Base-by-base conservation (phyloP, 2,329 filamentous ascomycete species). In the Talaromyces atroroseus region DNA sequence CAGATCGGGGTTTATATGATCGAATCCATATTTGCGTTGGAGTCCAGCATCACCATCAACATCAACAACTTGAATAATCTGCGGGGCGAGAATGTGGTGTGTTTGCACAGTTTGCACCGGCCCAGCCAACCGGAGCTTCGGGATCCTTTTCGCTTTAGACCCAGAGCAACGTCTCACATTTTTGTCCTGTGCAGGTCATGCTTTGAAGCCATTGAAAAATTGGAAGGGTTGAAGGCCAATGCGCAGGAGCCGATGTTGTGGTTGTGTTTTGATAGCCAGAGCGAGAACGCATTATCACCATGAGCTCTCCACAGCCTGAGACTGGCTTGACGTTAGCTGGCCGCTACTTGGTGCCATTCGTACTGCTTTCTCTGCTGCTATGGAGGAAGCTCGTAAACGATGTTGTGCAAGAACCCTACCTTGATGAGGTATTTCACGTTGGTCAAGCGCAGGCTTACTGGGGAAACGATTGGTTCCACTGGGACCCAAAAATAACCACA, bases 401-500 rank as follows among this genome's bases (percentile, higher is more conserved):
- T 38, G 65, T 70, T 50, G 79, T 85, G 45, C 77, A 78, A 47
- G 77, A 80, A 52, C 81, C 83, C 29, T 86, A 86, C 67, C 78
- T 86, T 20, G 76, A 79, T 59, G 76, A 79, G 61, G 74, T 74
- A 14, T 79, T 79, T 63, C 76, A 99, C 70, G 86, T 96, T 21
- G 89, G 90, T 0, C 94, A 99, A 73, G 91, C 91, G 0, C 90
- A 95, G 65, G 84, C 82, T 29, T 99, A 96, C 71, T 96, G 92
- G 71, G 71, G 81, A 42, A 86, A 87, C 11, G 81, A 81, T 54
- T 95, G 87, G 75, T 69, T 72, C 12, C 80, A 89, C 56, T 99
- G 94, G 94, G 92, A 99, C 72, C 87, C 92, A 58, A 99, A 97
- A 71, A 94, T 99, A 68, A 99, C 94, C 0, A 99, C 94, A 1